Evolutionary conservation across 371 early-diverging fungal species (phyloP).

Genomic region (Mortierella sp.): DNA sequence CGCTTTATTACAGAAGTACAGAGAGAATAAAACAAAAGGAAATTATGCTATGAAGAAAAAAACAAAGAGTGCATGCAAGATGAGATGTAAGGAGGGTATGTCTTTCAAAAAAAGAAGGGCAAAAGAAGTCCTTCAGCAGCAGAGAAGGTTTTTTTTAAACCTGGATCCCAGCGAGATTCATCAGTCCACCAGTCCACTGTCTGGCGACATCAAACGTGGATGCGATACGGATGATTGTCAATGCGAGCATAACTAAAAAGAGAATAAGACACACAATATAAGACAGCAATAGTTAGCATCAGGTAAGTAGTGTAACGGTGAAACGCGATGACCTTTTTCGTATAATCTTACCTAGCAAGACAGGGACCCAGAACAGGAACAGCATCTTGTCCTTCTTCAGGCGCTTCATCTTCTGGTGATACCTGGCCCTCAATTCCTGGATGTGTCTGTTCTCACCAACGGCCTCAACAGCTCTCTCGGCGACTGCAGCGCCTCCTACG

Average conservation of each 20-base stretch:
- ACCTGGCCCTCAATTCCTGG: constrained; percentile 42
- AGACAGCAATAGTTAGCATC: too few relatives aligned
- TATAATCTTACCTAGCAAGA: constrained; percentile 25
- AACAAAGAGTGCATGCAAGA: background rate
- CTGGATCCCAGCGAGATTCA: constrained; percentile 49
- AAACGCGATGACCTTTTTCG: too few relatives aligned
- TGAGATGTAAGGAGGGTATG: background rate
- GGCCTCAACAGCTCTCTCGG: constrained; percentile 48
- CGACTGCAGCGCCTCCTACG: constrained; percentile 45
- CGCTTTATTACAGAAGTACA: background rate
- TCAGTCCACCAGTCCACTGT: constrained; percentile 48
- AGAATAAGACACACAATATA: too few relatives aligned
- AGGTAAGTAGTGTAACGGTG: too few relatives aligned
- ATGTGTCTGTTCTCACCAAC: constrained; percentile 46
- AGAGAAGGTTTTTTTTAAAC: constrained; percentile 19
- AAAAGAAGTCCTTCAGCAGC: background rate
- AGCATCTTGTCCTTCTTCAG: constrained; percentile 57
- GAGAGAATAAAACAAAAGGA: background rate
- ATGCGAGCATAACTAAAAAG: constrained; percentile 45
- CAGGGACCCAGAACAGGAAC: constrained; percentile 58
- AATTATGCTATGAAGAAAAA: background rate
- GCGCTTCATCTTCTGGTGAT: constrained; percentile 53
- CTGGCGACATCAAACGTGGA: constrained; percentile 54
- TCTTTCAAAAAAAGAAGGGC: background rate
- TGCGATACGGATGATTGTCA: constrained; percentile 51